Base-by-base conservation (phyloP, 257 asterid species). In the Echium plantagineum region DNA sequence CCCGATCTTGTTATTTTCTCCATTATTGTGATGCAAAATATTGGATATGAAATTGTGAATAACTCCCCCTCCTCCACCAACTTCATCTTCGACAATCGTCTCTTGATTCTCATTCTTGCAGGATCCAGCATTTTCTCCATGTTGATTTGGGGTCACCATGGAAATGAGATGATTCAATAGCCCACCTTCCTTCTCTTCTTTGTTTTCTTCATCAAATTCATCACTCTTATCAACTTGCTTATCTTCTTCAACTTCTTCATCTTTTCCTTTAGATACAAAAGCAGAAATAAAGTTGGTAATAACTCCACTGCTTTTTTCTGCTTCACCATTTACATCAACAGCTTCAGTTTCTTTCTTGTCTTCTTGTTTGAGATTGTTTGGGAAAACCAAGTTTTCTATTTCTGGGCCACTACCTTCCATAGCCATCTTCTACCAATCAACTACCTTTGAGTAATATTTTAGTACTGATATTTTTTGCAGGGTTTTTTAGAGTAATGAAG, bases 341-440 rank as follows among this genome's bases (percentile, higher is more conserved):
- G 21, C 75, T 30, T n/a, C 67, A 24, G 55, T 42, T 32, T 69
- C 63, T 62, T 66, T 42, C n/a, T 1, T 57, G 18, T 54, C 30
- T 38, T 62, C 73, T 19, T 30, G 18, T 0, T 16, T 4, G 4
- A 58, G 35, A 10, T 48, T 20, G 12, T 64, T 63, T 47, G 79
- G 56, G 51, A 57, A 61, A 20, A 68, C 74, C 32, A 78, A 46
- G 48, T 76, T 76, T 24, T 65, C 57, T 19, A 80, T 71, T 47
- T 81, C 81, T 26, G 67, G 65, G 2, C 62, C 64, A 6, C 79
- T 69, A 52, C 80, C 83, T 18, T 81, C 84, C 85, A 77, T 74
- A 35, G 24, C 30, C 62, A 0, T 20, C 7, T 3, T 42, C 24
- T 18, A 20, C 55, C 47, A 18, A n/a, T 28, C 15, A 31, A 20